Evolutionary conservation across 202 grass and related monocot genomes (phyloP), one percentile per base, ranked within the genome.

Genomic region (Schoenoplectus tabernaemontani): DNA sequence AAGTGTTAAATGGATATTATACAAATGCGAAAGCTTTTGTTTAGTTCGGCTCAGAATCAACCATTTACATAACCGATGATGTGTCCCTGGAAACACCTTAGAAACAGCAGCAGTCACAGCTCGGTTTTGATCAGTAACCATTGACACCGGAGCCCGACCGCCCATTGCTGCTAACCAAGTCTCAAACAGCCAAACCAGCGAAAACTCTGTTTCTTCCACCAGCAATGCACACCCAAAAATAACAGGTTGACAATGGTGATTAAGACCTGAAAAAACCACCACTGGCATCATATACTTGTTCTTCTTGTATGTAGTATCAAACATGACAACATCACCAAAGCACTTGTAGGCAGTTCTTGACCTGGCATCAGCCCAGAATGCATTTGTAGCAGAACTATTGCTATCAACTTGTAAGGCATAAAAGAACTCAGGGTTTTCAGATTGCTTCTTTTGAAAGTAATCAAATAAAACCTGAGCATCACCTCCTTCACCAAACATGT

Each of bases 211-310:
- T 61, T 93, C 93, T 65, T 97, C 89, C 73, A 90, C 86, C 73
- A 97, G 89, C 84, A 97, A 87, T 8, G 89, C 89, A 69, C 89
- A 91, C 22, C 93, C 91, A 88, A 93, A 97, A 30, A 90, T 59
- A 84, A 93, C 76, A 33, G 86, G 85, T 33, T 93, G 93, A 81
- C 93, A 76, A 84, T 97, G 93, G 88, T 97, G 93, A 57, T 92
- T 97, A 32, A 97, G 76, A 74, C 93, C 91, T 28, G 91, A 93
- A 71, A 97, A 93, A 78, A 88, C 89, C 62, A 93, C 89, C 66
- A 93, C 87, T 23, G 93, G 93, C 87, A 91, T 88, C 93, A 91
- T 93, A 76, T 93, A 84, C 82, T 93, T 97, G 77, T 90, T 97
- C 85, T 97, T 97, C 80, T 90, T 97, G 57, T 93, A 91, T 30